Conservation (phyloP, 805 yeast species). For the Candida insectalens region DNA sequence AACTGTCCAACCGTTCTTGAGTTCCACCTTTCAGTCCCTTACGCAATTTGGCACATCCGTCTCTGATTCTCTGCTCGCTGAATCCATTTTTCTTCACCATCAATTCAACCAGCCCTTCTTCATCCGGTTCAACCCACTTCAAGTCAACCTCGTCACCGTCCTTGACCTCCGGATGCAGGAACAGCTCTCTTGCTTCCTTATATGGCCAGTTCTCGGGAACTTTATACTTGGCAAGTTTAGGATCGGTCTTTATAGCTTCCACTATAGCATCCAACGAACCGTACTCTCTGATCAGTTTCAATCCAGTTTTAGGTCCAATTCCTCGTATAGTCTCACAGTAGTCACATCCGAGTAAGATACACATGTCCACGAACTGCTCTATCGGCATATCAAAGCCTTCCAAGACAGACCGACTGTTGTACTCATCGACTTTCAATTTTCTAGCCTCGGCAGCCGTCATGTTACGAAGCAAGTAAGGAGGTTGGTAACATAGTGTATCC, state of each 20-base stretch:
- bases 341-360: slow-evolving; percentile 93
- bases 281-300: slow-evolving; percentile 79
- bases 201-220: slow-evolving; percentile 95
- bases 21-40: slow-evolving; percentile 79
- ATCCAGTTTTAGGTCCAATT: slow-evolving; percentile 92
- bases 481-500: slow-evolving; percentile 92
- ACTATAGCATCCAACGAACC: slow-evolving; percentile 73
- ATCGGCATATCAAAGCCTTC: slow-evolving; percentile 69
- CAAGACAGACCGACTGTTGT: slow-evolving; percentile 55
- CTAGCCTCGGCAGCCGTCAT: slow-evolving; percentile 91
- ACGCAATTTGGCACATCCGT: slow-evolving; percentile 77
- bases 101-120: slow-evolving; percentile 71
- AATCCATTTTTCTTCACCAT: slow-evolving; percentile 86
- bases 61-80: slow-evolving; percentile 81
- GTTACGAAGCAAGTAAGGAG: slow-evolving; percentile 78
- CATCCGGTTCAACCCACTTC: slow-evolving; percentile 86
- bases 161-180: slow-evolving; percentile 71
- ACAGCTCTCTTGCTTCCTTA: slow-evolving; percentile 76
- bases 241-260: slow-evolving; percentile 45
- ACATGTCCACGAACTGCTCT: slow-evolving; percentile 76
- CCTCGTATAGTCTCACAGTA: slow-evolving; percentile 94
- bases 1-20: slow-evolving; percentile 89
- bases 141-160: slow-evolving; percentile 52
- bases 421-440: slow-evolving; percentile 85
- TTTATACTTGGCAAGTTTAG: slow-evolving; percentile 59